Percentiles rank a stretch among this genome's conserved stretches.
Evolutionary conservation across 768 basidiomycete genomes (phyloP).

Genomic region (Suillus hirtellus): DNA sequence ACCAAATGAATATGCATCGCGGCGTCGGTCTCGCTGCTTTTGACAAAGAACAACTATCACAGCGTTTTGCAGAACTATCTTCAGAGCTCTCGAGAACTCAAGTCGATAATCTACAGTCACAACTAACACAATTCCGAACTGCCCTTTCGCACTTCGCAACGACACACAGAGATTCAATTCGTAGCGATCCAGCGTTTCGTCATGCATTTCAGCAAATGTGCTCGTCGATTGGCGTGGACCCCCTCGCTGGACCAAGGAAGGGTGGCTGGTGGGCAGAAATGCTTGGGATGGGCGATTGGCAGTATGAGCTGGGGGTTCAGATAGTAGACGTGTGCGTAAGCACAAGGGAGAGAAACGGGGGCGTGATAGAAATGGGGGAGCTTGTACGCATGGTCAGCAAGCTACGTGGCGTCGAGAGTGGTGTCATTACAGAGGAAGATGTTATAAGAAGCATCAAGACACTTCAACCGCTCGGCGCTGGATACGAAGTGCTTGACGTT

Average conservation of each 20-base stretch:
- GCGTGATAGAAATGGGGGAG: constrained; percentile 87
- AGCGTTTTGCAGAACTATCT: constrained; percentile 80
- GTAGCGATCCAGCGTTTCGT: constrained; percentile 80
- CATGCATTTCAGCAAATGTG: constrained; percentile 97
- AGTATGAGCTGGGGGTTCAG: constrained; percentile 93
- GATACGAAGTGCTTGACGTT: constrained; percentile 81
- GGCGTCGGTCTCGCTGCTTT: constrained; percentile 90
- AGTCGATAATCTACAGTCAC: constrained; percentile 74
- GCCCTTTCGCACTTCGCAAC: constrained; percentile 79
- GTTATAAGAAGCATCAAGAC: constrained; percentile 82
- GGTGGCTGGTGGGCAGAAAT: constrained; percentile 94
- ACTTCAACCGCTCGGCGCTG: constrained; percentile 85
- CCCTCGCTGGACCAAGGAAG: constrained; percentile 80
- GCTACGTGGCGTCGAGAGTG: constrained; percentile 67
- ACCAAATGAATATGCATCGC: constrained; percentile 54
- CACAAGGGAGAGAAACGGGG: constrained; percentile 88
- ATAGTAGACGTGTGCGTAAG: constrained; percentile 90
- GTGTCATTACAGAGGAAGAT: constrained; percentile 83
- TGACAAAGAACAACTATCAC: constrained; percentile 81
- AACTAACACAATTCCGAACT: constrained; percentile 82
- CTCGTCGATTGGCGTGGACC: constrained; percentile 90
- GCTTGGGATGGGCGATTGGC: constrained; percentile 89
- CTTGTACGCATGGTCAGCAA: constrained; percentile 76
- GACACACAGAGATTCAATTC: constrained; percentile 83
- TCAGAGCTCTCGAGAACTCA: constrained; percentile 74